Percentiles rank a stretch among this genome's conserved stretches.
phyloP scores from a whole-genome alignment of 345 rosid species.

The Angophora floribunda region DNA sequence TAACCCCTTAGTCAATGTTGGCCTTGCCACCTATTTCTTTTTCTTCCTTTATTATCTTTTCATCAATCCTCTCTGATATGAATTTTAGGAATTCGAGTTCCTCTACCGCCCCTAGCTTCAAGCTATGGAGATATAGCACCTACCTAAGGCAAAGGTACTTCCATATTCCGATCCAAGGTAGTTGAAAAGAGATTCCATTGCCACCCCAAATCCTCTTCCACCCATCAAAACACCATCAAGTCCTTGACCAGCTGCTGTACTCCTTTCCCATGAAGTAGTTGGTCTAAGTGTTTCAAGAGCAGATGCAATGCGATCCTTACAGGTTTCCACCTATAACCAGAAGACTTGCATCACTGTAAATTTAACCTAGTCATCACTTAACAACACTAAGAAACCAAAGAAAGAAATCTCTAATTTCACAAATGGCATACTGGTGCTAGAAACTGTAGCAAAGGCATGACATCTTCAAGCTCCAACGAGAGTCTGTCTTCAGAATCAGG shows the following conservation, averaged over 20 bases:
- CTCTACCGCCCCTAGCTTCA: not conserved
- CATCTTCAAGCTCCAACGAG: slow-evolving; percentile 79
- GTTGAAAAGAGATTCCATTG: slow-evolving; percentile 91
- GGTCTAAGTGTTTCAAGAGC: slow-evolving; percentile 97
- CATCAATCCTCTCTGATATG: not conserved
- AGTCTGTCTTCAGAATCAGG: slow-evolving; percentile 60
- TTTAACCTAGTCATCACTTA: not conserved
- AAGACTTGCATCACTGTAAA: not conserved
- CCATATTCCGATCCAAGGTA: slow-evolving; percentile 96
- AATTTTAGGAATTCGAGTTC: not conserved
- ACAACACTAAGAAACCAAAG: not conserved
- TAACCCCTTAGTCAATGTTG: not conserved
- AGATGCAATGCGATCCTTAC: slow-evolving; percentile 83
- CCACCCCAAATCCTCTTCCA: slow-evolving; percentile 94
- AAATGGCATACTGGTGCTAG: slow-evolving; percentile 71
- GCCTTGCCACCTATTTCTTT: not conserved
- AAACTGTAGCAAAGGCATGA: slow-evolving; percentile 84
- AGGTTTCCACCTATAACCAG: slow-evolving; percentile 66
- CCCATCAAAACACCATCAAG: slow-evolving; percentile 89
- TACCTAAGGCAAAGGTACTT: slow-evolving; percentile 92
- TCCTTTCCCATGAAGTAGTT: slow-evolving; percentile 93
- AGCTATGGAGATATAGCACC: not conserved
- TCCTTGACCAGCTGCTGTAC: slow-evolving; percentile 66
- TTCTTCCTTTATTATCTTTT: not conserved
- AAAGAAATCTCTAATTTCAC: not conserved